A percentile compares a stretch with the other conserved stretches of the same genome.
Evolutionary conservation across 129 eudicot genomes (phyloP).

Genomic region (Chrysanthemum seticuspe): DNA sequence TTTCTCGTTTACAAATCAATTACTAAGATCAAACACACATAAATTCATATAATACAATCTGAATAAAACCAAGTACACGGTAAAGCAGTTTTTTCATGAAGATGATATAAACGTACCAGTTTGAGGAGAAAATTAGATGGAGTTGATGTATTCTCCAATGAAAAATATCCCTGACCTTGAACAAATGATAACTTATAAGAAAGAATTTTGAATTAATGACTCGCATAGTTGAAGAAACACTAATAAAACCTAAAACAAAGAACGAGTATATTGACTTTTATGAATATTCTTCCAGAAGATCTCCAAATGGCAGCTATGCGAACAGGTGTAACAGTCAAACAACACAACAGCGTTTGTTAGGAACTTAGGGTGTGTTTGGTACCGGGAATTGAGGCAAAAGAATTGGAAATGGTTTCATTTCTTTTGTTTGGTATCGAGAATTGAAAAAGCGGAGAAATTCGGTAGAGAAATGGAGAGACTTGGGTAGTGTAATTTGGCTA

Average conservation of each 20-base stretch:
- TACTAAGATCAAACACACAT: not conserved
- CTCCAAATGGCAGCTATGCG: conserved; percentile 17
- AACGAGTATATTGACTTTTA: conserved; percentile 33
- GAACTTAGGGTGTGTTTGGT: too few relatives aligned
- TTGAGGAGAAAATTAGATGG: conserved; percentile 18
- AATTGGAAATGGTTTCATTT: too few relatives aligned
- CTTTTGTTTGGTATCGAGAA: too few relatives aligned
- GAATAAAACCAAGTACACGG: not conserved
- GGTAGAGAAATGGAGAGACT: too few relatives aligned
- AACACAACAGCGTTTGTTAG: not conserved
- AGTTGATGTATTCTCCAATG: conserved; percentile 8
- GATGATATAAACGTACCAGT: conserved; percentile 14
- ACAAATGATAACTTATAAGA: conserved; percentile 29
- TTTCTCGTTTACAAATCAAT: not conserved
- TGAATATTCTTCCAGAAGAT: conserved; percentile 27
- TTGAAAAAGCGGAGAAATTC: too few relatives aligned
- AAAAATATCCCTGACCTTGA: conserved; percentile 1
- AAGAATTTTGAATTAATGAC: not conserved
- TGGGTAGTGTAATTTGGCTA: too few relatives aligned
- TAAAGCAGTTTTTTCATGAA: not conserved
- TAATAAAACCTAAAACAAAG: conserved; percentile 19
- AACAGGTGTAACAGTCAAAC: conserved; percentile 8
- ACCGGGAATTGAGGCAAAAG: too few relatives aligned
- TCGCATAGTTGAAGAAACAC: not conserved
- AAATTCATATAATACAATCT: not conserved